Evolutionary conservation across 2,329 filamentous ascomycete species (phyloP).

Genomic region (Ophiocordyceps robertsii): DNA sequence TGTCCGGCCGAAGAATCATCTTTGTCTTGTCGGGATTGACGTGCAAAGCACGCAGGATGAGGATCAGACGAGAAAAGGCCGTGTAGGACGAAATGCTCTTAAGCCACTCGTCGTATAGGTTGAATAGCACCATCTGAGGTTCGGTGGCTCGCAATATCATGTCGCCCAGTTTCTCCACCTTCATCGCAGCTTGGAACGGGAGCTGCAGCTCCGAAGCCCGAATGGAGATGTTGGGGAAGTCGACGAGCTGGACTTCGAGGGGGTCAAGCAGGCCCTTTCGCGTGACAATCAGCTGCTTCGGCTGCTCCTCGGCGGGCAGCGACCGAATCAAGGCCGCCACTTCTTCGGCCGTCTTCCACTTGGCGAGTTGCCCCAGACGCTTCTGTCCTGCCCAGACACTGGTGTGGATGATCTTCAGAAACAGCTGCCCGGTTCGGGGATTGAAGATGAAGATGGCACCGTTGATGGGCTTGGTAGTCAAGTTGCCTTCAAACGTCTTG

Average conservation of each 20-base stretch:
- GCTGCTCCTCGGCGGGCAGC: conserved; percentile 91
- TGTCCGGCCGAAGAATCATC: conserved; percentile 84
- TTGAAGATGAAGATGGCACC: conserved; percentile 99
- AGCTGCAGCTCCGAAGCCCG: conserved; percentile 92
- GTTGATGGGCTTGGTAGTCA: conserved; percentile 99
- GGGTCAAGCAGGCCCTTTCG: conserved; percentile 94
- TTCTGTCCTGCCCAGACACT: conserved; percentile 99
- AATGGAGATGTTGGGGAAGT: conserved; percentile 98
- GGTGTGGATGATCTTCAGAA: conserved; percentile 98
- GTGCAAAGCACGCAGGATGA: conserved; percentile 88
- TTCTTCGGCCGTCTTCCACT: conserved; percentile 99
- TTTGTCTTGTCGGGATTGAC: conserved; percentile 99
- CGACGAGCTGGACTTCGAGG: conserved; percentile 88
- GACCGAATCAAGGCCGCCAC: conserved; percentile 94
- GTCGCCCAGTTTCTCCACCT: conserved; percentile 96
- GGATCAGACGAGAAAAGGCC: conserved; percentile 85
- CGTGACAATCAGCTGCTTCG: conserved; percentile 96
- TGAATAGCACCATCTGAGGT: conserved; percentile 99
- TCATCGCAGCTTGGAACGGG: conserved; percentile 99
- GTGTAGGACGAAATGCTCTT: conserved; percentile 98
- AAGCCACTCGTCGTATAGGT: conserved; percentile 96
- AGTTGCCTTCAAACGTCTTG: conserved; percentile 97
- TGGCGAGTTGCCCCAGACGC: conserved; percentile 92
- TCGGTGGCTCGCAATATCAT: conserved; percentile 97
- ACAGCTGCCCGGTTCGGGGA: conserved; percentile 91